A percentile compares a stretch with the other conserved stretches of the same genome.
Conservation (phyloP, 768 basidiomycete species). For the Calocybe indica region DNA sequence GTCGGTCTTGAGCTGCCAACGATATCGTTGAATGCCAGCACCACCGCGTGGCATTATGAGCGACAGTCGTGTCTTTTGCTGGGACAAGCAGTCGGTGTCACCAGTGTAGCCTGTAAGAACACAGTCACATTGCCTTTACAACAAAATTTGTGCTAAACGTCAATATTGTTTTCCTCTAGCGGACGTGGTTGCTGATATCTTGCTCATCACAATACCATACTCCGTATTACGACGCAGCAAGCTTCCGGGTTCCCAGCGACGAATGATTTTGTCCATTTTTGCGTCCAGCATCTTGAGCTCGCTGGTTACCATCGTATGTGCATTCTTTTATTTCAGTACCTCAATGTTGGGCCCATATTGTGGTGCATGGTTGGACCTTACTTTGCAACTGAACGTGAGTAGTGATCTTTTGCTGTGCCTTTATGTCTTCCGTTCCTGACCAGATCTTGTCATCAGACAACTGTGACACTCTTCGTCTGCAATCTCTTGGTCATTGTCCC, state of each 20-base stretch:
- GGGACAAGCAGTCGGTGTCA: slow-evolving; percentile 3
- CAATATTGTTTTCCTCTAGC: slow-evolving; percentile 12
- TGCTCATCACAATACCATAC: slow-evolving; percentile 17
- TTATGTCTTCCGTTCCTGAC: background rate
- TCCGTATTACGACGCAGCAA: slow-evolving; percentile 17
- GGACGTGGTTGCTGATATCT: slow-evolving; percentile 17
- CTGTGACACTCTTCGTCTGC: slow-evolving; percentile 14
- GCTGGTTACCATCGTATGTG: slow-evolving; percentile 13
- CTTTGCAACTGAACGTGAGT: slow-evolving; percentile 14
- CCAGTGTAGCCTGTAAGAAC: slow-evolving; percentile 8
- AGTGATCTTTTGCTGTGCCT: background rate
- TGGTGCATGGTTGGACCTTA: slow-evolving; percentile 5
- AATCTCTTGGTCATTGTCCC: slow-evolving; percentile 16
- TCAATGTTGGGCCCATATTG: slow-evolving; percentile 5
- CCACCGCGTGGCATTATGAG: slow-evolving; percentile 8
- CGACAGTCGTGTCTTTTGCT: slow-evolving; percentile 6
- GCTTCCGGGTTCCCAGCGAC: slow-evolving; percentile 12
- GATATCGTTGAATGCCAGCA: slow-evolving; percentile 5
- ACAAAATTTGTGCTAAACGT: background rate
- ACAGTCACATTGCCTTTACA: slow-evolving; percentile 3
- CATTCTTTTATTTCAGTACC: slow-evolving; percentile 10
- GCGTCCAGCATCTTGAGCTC: slow-evolving; percentile 17
- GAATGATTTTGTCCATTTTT: slow-evolving; percentile 18
- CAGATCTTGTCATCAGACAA: slow-evolving; percentile 6
- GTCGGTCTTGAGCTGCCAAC: slow-evolving; percentile 5